Conservation (phyloP, 2,329 filamentous ascomycete species). For the Verticillium nubilum region DNA sequence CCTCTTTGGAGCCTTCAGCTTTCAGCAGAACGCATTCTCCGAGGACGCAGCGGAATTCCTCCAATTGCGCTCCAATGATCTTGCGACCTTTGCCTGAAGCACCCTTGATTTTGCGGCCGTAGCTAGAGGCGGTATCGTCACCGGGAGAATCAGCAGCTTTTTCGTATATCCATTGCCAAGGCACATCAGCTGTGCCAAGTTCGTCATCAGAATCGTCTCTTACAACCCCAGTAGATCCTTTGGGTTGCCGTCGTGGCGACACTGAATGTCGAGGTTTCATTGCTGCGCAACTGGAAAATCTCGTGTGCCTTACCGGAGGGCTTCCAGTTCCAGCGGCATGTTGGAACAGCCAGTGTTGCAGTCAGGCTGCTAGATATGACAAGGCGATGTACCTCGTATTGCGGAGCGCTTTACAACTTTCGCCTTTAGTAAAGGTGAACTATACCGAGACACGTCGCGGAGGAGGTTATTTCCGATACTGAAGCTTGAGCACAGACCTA, state of each 20-base stretch:
- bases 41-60: constrained; percentile 70
- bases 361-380: too few relatives aligned
- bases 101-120: background rate
- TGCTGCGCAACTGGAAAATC: too few relatives aligned
- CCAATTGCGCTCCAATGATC: constrained; percentile 80
- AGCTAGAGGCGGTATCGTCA: constrained; percentile 4
- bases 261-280: background rate
- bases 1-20: constrained; percentile 77
- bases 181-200: constrained; percentile 63
- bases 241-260: background rate
- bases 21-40: constrained; percentile 86
- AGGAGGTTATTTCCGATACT: too few relatives aligned
- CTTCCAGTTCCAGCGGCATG: too few relatives aligned
- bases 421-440: too few relatives aligned
- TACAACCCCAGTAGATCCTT: constrained; percentile 41
- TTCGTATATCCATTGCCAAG: constrained; percentile 78
- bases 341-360: too few relatives aligned
- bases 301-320: too few relatives aligned
- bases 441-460: too few relatives aligned
- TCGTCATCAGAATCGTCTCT: constrained; percentile 88
- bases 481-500: too few relatives aligned
- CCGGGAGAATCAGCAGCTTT: background rate
- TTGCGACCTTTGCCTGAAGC: constrained; percentile 19
- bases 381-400: too few relatives aligned
- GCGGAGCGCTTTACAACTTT: too few relatives aligned